Evolutionary conservation across 352 stramenopile species (phyloP), one percentile per base, ranked within the genome.

Genomic region (Phytophthora rubi): DNA sequence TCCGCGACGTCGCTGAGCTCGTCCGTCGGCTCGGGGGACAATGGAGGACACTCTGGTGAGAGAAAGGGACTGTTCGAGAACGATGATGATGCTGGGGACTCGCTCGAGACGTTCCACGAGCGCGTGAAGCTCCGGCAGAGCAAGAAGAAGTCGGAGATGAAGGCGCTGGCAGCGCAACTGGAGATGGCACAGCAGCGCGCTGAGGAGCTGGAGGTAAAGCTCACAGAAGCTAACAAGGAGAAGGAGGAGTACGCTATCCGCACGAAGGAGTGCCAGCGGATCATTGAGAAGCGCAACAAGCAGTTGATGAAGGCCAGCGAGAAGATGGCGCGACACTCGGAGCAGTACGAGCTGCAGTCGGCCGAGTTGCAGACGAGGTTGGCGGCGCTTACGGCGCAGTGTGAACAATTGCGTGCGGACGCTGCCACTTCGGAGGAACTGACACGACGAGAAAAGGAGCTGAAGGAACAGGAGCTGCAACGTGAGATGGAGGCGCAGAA

Each of bases 281-380:
- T 93, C 42, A 90, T 95, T 51, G 88, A 95, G 64, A 95, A 95
- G 75, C 86, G 88, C 68, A 95, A 92, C 75, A 91, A 91, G 60
- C 88, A 95, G 55, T 62, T 95, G 12, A 89, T 93, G 62, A 95
- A 95, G 65, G 86, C 84, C 7, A 95, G 86, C 42, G 88, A 95
- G 28, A 83, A 80, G 54, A 79, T 93, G 45, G 80, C 81, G 32
- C 71, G 85, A 4, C 79, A 88, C 23, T 82, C 81, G 7, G 82
- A 95, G 68, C 85, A 93, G 57, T 84, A 72, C 13, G 85, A 93
- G 54, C 69, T 65, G 18, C 78, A 88, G 48, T 63, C 76, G 8
- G 49, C 55, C 3, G 82, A 90, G 32, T 42, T 93, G 35, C 70
- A 93, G 62, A 63, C 71, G 3, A 75, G 68, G 49, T 30, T 91